Evolutionary conservation across 495 filamentous ascomycete genomes (phyloP).

Genomic region (Penicillium steckii): DNA sequence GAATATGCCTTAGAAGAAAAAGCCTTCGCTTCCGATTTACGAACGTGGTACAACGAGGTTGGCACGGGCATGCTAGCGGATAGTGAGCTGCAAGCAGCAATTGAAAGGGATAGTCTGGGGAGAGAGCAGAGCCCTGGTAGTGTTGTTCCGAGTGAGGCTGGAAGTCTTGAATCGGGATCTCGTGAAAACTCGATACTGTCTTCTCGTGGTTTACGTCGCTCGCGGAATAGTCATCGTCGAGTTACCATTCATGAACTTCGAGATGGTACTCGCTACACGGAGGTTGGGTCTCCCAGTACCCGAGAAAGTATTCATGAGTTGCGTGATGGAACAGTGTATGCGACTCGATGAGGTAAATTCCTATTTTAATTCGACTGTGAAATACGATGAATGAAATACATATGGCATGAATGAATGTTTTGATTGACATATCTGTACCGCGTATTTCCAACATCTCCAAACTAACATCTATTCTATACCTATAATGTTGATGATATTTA

Average conservation of each 20-base stretch:
- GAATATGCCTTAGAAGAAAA: constrained; percentile 62
- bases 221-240: constrained; percentile 31
- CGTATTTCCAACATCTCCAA: neutral
- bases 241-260: constrained; percentile 46
- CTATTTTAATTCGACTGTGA: neutral
- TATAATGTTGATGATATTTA: neutral
- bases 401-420: neutral
- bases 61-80: constrained; percentile 39
- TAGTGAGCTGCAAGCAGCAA: constrained; percentile 36
- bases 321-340: constrained; percentile 46
- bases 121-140: constrained; percentile 35
- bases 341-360: constrained; percentile 20
- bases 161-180: constrained; percentile 27
- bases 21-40: constrained; percentile 52
- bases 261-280: constrained; percentile 44
- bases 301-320: constrained; percentile 45
- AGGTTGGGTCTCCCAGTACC: constrained; percentile 35
- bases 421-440: neutral
- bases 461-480: constrained; percentile 6
- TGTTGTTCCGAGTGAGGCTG: constrained; percentile 34
- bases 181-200: constrained; percentile 23
- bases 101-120: constrained; percentile 30
- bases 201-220: constrained; percentile 30
- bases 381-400: neutral
- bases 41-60: constrained; percentile 39